Evolutionary conservation across 176 grass and related monocot species (phyloP), one percentile per base, ranked within the genome.

Genomic region (Oryza longistaminata): DNA sequence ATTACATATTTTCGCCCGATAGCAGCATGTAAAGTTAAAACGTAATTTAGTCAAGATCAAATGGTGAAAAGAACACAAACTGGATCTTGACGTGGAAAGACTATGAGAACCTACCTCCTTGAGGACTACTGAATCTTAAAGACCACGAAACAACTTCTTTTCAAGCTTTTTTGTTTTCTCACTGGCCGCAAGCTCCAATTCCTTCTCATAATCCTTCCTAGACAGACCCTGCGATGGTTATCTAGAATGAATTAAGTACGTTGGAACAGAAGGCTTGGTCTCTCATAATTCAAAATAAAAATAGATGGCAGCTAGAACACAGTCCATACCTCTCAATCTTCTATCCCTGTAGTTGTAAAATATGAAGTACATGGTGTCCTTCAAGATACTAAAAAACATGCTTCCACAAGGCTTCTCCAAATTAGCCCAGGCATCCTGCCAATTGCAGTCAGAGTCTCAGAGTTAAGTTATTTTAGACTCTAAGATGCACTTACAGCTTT

Each of bases 301-400:
- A 46, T 49, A 71, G 22, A 37, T 43, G 68, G 50, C 26, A 82
- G 24, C 6, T 73, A 52, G 24, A 73, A 66, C 52, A 25, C 1
- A 73, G 43, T 48, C 39, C 14, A 87, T 40, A 97, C 95, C 89
- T 95, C 39, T 40, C 39, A 8, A 40, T 40, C 39, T 40, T 40
- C 6, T 40, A 40, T 40, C 39, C 39, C 39, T 40, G 39, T 87
- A 27, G 95, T 95, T 24, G 92, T 93, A 97, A 97, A 86, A 97
- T 91, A 83, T 95, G 95, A 88, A 97, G 89, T 89, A 97, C 91
- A 81, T 97, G 92, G 82, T 95, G 95, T 70, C 92, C 92, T 84
- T 97, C 89, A 5, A 89, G 91, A 74, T 92, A 92, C 83, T 40
- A 9, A 97, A 85, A 25, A 92, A 90, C 84, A 93, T 93, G 79